phyloP scores from a whole-genome alignment of 1,284 basidiomycete genomes.

The Ganoderma sinense region DNA sequence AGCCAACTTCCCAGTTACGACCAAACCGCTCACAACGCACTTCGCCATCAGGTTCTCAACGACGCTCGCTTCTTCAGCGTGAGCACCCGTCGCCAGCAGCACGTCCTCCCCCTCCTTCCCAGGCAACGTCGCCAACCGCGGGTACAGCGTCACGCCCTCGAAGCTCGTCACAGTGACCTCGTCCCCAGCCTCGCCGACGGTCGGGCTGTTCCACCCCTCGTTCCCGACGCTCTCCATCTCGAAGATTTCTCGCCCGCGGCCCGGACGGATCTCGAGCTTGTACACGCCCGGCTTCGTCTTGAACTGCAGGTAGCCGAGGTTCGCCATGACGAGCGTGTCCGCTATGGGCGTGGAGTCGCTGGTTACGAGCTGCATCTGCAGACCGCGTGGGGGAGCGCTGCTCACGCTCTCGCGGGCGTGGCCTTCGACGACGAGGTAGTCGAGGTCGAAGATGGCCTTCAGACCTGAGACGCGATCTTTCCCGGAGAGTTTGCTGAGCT shows the following conservation, averaged over 20 bases:
- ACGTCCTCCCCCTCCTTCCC: constrained; percentile 90
- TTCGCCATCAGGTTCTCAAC: constrained; percentile 56
- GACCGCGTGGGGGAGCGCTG: constrained; percentile 77
- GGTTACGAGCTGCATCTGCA: constrained; percentile 82
- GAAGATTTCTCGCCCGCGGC: constrained; percentile 85
- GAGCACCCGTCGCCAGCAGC: constrained; percentile 49
- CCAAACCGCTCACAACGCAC: constrained; percentile 43
- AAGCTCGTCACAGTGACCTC: constrained; percentile 86
- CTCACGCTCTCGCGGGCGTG: constrained; percentile 83
- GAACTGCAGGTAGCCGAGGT: constrained; percentile 97
- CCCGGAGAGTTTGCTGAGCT: constrained; percentile 72
- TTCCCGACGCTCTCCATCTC: constrained; percentile 84
- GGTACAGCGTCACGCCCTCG: constrained; percentile 89
- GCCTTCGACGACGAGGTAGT: constrained; percentile 93
- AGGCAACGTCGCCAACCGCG: constrained; percentile 71
- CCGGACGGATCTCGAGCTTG: constrained; percentile 82
- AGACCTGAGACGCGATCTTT: constrained; percentile 65
- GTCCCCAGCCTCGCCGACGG: constrained; percentile 69
- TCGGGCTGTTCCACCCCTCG: constrained; percentile 83
- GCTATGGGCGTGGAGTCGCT: constrained; percentile 63
- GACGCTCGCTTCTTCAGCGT: constrained; percentile 43
- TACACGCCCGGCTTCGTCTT: constrained; percentile 92
- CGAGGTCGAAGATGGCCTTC: constrained; percentile 87
- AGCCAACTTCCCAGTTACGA: background rate
- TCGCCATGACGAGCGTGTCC: constrained; percentile 92